Evolutionary conservation across 2,329 filamentous ascomycete genomes (phyloP).

Genomic region (Zopfia rhizophila): DNA sequence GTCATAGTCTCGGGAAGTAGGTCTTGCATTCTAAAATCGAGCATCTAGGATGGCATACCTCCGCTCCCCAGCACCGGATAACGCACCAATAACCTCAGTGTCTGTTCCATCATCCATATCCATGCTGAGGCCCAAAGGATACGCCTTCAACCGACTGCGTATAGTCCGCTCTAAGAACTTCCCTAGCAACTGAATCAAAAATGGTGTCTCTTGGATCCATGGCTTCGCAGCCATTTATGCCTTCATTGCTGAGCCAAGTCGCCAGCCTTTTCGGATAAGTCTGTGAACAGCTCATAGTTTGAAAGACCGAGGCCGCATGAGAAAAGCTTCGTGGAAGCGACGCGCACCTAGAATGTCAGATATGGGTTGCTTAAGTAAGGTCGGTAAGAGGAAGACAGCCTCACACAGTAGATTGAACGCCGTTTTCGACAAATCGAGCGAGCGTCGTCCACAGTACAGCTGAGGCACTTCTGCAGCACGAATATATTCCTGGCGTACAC

Average conservation of each 20-base stretch:
- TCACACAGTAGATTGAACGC: conserved; percentile 12
- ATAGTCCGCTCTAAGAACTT: conserved; percentile 8
- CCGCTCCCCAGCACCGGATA: conserved; percentile 4
- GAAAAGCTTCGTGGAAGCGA: conserved; percentile 7
- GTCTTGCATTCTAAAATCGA: conserved; percentile 9
- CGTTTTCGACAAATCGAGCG: conserved; percentile 3
- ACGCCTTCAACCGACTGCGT: conserved; percentile 6
- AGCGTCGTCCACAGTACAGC: conserved; percentile 6
- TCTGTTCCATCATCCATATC: conserved; percentile 12
- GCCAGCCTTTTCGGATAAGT: conserved; percentile 4
- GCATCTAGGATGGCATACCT: conserved; percentile 4
- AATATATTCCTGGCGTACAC: conserved; percentile 12
- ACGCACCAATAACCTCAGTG: conserved; percentile 3
- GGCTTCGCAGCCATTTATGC: conserved; percentile 9
- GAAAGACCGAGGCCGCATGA: conserved; percentile 10
- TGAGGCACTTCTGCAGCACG: conserved; percentile 4
- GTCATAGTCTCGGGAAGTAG: conserved; percentile 8
- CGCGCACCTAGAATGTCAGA: background rate
- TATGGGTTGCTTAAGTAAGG: conserved; percentile 10
- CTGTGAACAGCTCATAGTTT: conserved; percentile 10
- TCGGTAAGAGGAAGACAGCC: conserved; percentile 9
- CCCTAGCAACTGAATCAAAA: conserved; percentile 5
- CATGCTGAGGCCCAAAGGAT: conserved; percentile 7
- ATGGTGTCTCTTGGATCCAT: conserved; percentile 5
- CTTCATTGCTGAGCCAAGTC: conserved; percentile 10